phyloP scores from a whole-genome alignment of 2,329 filamentous ascomycete genomes.

The Pezicula carpinea region DNA sequence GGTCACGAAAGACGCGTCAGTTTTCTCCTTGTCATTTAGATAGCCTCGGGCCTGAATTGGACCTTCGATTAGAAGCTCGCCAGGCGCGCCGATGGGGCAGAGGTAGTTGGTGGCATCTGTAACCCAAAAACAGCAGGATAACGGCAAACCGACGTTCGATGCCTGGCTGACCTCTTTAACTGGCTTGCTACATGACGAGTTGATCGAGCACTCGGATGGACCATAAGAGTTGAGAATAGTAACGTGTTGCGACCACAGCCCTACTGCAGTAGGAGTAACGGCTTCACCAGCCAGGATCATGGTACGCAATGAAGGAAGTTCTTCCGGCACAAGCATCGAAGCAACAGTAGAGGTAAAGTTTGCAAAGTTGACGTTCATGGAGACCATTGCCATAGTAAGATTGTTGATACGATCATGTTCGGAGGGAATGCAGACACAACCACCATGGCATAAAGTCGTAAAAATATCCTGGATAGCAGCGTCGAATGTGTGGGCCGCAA shows the following conservation, averaged over 20 bases:
- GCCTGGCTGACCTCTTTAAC: conserved; percentile 4
- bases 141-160: conserved; percentile 7
- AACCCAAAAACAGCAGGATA: conserved; percentile 10
- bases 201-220: conserved; percentile 13
- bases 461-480: conserved; percentile 12
- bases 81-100: conserved; percentile 12
- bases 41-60: conserved; percentile 16
- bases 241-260: conserved; percentile 7
- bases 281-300: conserved; percentile 15
- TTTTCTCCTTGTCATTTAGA: conserved; percentile 15
- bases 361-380: conserved; percentile 10
- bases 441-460: conserved; percentile 10
- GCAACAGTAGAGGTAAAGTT: conserved; percentile 15
- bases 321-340: conserved; percentile 9
- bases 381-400: conserved; percentile 8
- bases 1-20: conserved; percentile 7
- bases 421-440: conserved; percentile 13
- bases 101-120: conserved; percentile 9
- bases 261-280: conserved; percentile 9
- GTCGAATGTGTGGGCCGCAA: conserved; percentile 14
- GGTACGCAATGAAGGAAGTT: conserved; percentile 9
- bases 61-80: conserved; percentile 19
- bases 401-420: conserved; percentile 15
- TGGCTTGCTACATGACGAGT: conserved; percentile 3
- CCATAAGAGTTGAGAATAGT: conserved; percentile 12